phyloP scores from a whole-genome alignment of 176 grass and related monocot species.

The Thalia dealbata region DNA sequence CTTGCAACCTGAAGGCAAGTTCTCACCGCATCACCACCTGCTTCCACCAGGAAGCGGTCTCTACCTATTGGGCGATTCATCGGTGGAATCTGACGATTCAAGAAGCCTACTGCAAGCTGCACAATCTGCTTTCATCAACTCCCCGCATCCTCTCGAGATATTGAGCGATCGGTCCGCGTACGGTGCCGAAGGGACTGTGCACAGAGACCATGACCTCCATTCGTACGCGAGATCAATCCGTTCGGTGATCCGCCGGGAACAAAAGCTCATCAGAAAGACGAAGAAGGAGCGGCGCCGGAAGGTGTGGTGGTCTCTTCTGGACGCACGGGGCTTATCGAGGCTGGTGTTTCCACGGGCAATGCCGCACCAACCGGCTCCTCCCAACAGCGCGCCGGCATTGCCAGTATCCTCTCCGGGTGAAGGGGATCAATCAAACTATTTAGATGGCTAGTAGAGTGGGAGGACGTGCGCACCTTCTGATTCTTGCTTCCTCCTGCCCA shows the following conservation, averaged over 20 bases:
- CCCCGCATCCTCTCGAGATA: slow-evolving; percentile 84
- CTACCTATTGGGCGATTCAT: slow-evolving; percentile 35
- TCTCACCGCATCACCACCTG: slow-evolving; percentile 77
- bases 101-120: slow-evolving; percentile 40
- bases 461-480: not conserved
- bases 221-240: slow-evolving; percentile 66
- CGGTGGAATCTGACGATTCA: slow-evolving; percentile 7
- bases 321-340: not conserved
- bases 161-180: slow-evolving; percentile 64
- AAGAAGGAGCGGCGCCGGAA: slow-evolving; percentile 27
- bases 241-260: slow-evolving; percentile 53
- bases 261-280: slow-evolving; percentile 27
- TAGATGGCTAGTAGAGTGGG: not conserved
- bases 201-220: slow-evolving; percentile 78
- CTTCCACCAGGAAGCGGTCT: slow-evolving; percentile 69
- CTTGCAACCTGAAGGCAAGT: slow-evolving; percentile 69
- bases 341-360: not conserved
- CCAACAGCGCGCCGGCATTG: not conserved
- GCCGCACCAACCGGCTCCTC: not conserved
- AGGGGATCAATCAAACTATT: not conserved
- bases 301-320: slow-evolving; percentile 47
- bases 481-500: not conserved
- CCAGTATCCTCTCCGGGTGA: not conserved
- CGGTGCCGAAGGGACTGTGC: slow-evolving; percentile 54
- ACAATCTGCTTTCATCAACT: slow-evolving; percentile 68